phyloP scores from a whole-genome alignment of 331 rosid species.

The Dryas integrifolia region DNA sequence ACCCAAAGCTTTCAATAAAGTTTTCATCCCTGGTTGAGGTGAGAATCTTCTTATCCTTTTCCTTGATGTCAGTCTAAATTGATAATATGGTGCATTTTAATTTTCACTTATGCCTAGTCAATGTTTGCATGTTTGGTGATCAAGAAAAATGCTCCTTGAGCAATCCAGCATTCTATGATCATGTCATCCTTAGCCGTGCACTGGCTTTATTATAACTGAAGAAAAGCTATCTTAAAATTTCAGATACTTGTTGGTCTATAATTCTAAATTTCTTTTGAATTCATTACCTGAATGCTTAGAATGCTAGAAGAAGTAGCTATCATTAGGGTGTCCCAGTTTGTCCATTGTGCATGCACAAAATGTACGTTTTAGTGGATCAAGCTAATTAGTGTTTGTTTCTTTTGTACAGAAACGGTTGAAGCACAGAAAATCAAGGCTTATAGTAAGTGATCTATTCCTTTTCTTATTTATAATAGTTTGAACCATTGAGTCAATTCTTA shows the following conservation, averaged over 20 bases:
- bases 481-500: constrained; percentile 25
- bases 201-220: background rate
- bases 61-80: background rate
- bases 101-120: background rate
- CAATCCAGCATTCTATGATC: background rate
- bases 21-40: constrained; percentile 79
- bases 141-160: background rate
- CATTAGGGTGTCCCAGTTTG: constrained; percentile 17
- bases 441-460: constrained; percentile 50
- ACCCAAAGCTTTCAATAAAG: constrained; percentile 66
- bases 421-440: constrained; percentile 73
- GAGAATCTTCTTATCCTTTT: constrained; percentile 24
- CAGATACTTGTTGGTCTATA: background rate
- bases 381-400: background rate
- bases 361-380: background rate
- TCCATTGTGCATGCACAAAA: background rate
- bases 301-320: constrained; percentile 3
- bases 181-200: background rate
- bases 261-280: background rate
- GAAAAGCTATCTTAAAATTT: background rate
- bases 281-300: background rate
- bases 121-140: background rate
- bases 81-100: background rate
- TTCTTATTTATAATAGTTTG: background rate
- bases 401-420: constrained; percentile 68